A percentile compares a stretch with the other conserved stretches of the same genome.
These are phyloP conservation scores for Hamigera avellanea DNA, from an alignment of 495 filamentous ascomycete genomes.

Conservation along the genomic window DNA sequence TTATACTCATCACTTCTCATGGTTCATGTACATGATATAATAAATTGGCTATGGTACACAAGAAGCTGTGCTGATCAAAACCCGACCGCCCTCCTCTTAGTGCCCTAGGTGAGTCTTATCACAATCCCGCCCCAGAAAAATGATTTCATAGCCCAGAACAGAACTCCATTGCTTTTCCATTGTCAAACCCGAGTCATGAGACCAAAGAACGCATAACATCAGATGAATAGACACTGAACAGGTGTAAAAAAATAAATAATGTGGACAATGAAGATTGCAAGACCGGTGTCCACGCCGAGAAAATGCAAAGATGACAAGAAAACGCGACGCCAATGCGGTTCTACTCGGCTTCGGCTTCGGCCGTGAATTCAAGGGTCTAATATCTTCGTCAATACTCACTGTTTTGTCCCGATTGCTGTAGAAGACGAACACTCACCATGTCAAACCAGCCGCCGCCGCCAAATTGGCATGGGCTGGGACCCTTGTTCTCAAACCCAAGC, in stretches of 20 bases:
- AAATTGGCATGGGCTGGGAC: slow-evolving; percentile 52
- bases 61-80: slow-evolving; percentile 11
- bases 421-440: slow-evolving; percentile 21
- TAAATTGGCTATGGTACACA: slow-evolving; percentile 13
- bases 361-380: slow-evolving; percentile 4
- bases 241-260: not conserved
- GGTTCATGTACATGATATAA: slow-evolving; percentile 11
- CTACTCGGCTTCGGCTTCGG: slow-evolving; percentile 1
- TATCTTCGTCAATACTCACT: too few relatives aligned
- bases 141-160: slow-evolving; percentile 15
- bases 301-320: slow-evolving; percentile 7
- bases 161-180: slow-evolving; percentile 21
- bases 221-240: slow-evolving; percentile 11
- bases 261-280: not conserved
- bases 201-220: slow-evolving; percentile 11
- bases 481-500: slow-evolving; percentile 61
- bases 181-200: slow-evolving; percentile 8
- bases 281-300: slow-evolving; percentile 1
- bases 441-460: slow-evolving; percentile 76
- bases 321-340: too few relatives aligned
- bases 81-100: slow-evolving; percentile 6
- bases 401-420: not conserved
- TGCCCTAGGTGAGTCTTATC: not conserved
- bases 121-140: slow-evolving; percentile 4
- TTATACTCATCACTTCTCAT: slow-evolving; percentile 6